These are phyloP conservation scores for Diutina catenulata DNA, from an alignment of 1,139 yeast species.

Conservation along the genomic window DNA sequence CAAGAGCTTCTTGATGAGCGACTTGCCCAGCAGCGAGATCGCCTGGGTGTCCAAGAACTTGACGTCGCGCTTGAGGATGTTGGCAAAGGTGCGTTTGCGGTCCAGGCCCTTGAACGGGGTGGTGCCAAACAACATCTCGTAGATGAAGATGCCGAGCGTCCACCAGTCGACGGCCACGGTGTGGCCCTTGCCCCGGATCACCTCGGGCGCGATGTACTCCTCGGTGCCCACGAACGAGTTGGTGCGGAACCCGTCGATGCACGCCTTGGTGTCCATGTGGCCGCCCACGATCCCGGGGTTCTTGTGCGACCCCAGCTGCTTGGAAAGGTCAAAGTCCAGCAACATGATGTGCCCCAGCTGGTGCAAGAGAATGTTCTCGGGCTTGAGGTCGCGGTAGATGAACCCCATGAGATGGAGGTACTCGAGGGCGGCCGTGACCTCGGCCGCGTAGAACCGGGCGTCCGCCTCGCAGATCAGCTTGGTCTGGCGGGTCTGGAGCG, in stretches of 20 bases:
- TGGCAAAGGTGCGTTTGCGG: conserved; percentile 81
- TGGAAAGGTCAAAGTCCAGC: conserved; percentile 90
- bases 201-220: conserved; percentile 97
- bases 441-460: conserved; percentile 92
- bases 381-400: conserved; percentile 88
- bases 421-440: conserved; percentile 94
- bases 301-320: conserved; percentile 65
- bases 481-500: conserved; percentile 81
- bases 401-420: conserved; percentile 94
- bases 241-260: conserved; percentile 91
- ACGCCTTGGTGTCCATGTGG: conserved; percentile 75
- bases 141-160: conserved; percentile 87
- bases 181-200: conserved; percentile 92
- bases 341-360: conserved; percentile 97
- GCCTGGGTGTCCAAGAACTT: conserved; percentile 48
- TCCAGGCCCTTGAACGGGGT: conserved; percentile 93
- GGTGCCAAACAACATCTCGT: conserved; percentile 89
- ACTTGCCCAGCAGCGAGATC: conserved; percentile 66
- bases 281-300: conserved; percentile 31
- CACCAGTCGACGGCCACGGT: conserved; percentile 99
- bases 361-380: conserved; percentile 86
- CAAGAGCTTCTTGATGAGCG: conserved; percentile 64
- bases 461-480: conserved; percentile 81
- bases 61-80: conserved; percentile 75
- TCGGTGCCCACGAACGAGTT: conserved; percentile 98